phyloP scores from a whole-genome alignment of 441 rosid species.

The Euphorbia celastroides region DNA sequence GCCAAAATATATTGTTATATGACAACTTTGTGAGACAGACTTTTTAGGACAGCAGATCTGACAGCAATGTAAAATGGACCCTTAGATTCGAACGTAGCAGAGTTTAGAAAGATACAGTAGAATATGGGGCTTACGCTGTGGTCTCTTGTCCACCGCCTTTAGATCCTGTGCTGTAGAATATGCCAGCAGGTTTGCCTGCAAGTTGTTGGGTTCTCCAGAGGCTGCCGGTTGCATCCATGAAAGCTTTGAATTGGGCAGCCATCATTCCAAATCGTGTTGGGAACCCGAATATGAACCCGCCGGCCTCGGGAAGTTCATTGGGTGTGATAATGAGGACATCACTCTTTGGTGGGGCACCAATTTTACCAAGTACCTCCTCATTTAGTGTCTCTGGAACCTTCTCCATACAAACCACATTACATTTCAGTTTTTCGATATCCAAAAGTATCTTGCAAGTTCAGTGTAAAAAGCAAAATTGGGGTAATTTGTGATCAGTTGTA shows the following conservation, averaged over 20 bases:
- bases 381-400: conserved; percentile 88
- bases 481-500: background rate
- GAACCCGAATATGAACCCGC: conserved; percentile 84
- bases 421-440: background rate
- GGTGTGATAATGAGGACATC: conserved; percentile 73
- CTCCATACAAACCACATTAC: background rate
- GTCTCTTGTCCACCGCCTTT: conserved; percentile 99
- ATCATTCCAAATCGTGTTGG: conserved; percentile 96
- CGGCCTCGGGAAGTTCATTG: conserved; percentile 66
- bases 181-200: conserved; percentile 95
- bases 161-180: conserved; percentile 94
- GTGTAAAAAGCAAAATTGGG: background rate
- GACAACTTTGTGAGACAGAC: too few relatives aligned
- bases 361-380: conserved; percentile 69
- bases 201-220: conserved; percentile 88
- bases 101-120: background rate
- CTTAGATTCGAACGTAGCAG: too few relatives aligned
- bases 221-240: conserved; percentile 84
- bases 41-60: too few relatives aligned
- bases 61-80: too few relatives aligned
- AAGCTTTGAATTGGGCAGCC: conserved; percentile 95
- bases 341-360: conserved; percentile 89
- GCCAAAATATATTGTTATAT: too few relatives aligned
- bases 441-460: background rate
- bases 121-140: conserved; percentile 57